These are phyloP conservation scores for Heteromeles arbutifolia DNA, from an alignment of 306 rosid genomes.

Conservation along the genomic window DNA sequence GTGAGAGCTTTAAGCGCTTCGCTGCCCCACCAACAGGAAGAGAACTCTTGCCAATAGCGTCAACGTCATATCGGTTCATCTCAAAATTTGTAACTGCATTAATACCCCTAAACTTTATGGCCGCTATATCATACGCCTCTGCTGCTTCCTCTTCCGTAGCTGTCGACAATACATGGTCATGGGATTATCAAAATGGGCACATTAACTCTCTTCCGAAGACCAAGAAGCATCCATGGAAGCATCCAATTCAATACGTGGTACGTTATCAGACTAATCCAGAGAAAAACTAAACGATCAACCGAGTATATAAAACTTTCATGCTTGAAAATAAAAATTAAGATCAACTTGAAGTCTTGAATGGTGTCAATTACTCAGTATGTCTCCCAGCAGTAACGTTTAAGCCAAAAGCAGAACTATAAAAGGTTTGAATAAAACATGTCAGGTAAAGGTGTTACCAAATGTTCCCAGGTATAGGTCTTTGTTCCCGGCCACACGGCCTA, in stretches of 20 bases:
- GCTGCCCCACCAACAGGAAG: constrained; percentile 94
- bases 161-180: constrained; percentile 18
- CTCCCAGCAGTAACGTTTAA: not conserved
- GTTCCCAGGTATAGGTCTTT: constrained; percentile 93
- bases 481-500: constrained; percentile 98
- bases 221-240: not conserved
- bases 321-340: not conserved
- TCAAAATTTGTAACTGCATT: constrained; percentile 93
- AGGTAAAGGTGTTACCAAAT: constrained; percentile 45
- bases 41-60: constrained; percentile 67
- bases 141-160: constrained; percentile 99
- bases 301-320: not conserved
- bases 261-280: not conserved
- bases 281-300: not conserved
- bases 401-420: not conserved
- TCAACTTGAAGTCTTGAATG: not conserved
- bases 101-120: constrained; percentile 85
- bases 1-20: constrained; percentile 71
- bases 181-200: not conserved
- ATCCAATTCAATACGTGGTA: not conserved
- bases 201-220: not conserved
- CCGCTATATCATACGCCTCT: constrained; percentile 92
- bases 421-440: not conserved
- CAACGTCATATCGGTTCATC: constrained; percentile 90
- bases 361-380: not conserved